phyloP scores from a whole-genome alignment of 1,139 yeast genomes.

The Hansenula anomala region DNA sequence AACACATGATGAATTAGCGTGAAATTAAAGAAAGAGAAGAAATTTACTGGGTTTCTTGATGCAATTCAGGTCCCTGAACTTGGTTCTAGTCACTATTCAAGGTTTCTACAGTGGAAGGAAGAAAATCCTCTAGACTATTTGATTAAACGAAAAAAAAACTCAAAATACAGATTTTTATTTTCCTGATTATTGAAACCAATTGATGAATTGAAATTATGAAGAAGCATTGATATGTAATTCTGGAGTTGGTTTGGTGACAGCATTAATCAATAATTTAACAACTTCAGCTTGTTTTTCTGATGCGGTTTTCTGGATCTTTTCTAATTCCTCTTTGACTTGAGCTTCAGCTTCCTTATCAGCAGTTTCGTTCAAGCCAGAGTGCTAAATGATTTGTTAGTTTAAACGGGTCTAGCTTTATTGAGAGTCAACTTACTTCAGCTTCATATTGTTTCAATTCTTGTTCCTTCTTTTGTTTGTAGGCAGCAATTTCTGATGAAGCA shows the following conservation, averaged over 20 bases:
- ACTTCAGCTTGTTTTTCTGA: slow-evolving; percentile 62
- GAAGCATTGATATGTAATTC: slow-evolving; percentile 76
- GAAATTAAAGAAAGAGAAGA: too few species aligned
- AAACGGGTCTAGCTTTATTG: too few species aligned
- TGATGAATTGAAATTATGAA: neutral
- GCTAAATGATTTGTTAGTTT: too few species aligned
- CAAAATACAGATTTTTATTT: too few species aligned
- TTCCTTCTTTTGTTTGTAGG: slow-evolving; percentile 82
- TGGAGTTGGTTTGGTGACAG: slow-evolving; percentile 76
- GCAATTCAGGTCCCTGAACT: too few species aligned
- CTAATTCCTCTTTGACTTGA: slow-evolving; percentile 55
- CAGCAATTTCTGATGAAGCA: slow-evolving; percentile 85
- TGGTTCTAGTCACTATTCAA: too few species aligned
- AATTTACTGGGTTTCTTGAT: too few species aligned
- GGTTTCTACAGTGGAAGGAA: too few species aligned
- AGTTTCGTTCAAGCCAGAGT: slow-evolving; percentile 60
- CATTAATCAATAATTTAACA: slow-evolving; percentile 70
- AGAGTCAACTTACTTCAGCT: slow-evolving; percentile 37
- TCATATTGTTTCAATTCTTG: slow-evolving; percentile 72
- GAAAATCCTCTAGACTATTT: too few species aligned
- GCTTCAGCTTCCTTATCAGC: slow-evolving; percentile 70
- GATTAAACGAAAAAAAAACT: too few species aligned
- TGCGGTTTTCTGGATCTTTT: slow-evolving; percentile 58
- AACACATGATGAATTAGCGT: too few species aligned
- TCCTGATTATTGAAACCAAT: neutral